phyloP scores from a whole-genome alignment of 2,329 filamentous ascomycete species.

The Fusarium sp. region DNA sequence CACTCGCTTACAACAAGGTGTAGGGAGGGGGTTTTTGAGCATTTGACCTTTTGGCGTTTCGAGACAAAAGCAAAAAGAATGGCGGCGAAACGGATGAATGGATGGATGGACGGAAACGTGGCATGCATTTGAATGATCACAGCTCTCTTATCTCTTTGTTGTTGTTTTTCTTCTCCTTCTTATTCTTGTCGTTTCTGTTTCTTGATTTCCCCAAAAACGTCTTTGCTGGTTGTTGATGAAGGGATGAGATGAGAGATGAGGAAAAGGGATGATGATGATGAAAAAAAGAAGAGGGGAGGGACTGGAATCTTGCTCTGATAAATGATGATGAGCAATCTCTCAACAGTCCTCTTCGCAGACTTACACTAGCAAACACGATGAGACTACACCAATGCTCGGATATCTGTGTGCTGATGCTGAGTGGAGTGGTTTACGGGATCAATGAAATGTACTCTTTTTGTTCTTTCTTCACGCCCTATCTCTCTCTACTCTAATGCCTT shows the following conservation, averaged over 20 bases:
- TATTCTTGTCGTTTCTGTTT: neutral
- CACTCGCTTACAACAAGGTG: conserved; percentile 22
- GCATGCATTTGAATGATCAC: conserved; percentile 48
- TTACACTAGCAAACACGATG: conserved; percentile 25
- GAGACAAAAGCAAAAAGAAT: conserved; percentile 48
- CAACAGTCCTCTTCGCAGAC: conserved; percentile 1
- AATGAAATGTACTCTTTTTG: conserved; percentile 43
- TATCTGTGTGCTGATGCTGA: conserved; percentile 40
- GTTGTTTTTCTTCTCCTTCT: conserved; percentile 21
- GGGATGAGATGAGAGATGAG: conserved; percentile 12
- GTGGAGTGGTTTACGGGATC: conserved; percentile 43
- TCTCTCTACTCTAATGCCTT: conserved; percentile 3
- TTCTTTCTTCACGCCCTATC: neutral
- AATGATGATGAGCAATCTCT: conserved; percentile 2
- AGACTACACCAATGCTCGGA: conserved; percentile 24
- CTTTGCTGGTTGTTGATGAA: conserved; percentile 24
- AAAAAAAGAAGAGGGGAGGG: conserved; percentile 12
- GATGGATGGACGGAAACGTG: conserved; percentile 47
- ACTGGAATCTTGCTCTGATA: conserved; percentile 26
- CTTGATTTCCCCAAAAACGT: conserved; percentile 39
- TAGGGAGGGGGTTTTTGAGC: conserved; percentile 40
- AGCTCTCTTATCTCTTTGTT: conserved; percentile 41
- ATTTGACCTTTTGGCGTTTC: conserved; percentile 47
- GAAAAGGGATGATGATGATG: conserved; percentile 1
- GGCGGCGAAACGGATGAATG: conserved; percentile 46